A percentile compares a stretch with the other conserved stretches of the same genome.
These are phyloP conservation scores for Brassica juncea DNA, from an alignment of 345 rosid species.

Conservation along the genomic window DNA sequence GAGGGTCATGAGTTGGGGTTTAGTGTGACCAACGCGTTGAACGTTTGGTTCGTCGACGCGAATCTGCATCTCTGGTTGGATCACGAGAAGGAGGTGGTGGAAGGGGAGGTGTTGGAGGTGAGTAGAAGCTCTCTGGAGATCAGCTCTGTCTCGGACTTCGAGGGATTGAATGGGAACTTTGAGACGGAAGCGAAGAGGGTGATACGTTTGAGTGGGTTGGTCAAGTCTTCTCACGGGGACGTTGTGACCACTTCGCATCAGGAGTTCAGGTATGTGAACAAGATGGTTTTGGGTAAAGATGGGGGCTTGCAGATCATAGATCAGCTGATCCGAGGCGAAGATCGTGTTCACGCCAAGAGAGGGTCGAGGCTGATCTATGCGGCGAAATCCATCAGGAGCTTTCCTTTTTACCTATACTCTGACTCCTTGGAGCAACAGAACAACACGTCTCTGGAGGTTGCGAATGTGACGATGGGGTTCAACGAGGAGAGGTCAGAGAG, in stretches of 20 bases:
- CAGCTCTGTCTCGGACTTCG: constrained; percentile 46
- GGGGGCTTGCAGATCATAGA: constrained; percentile 60
- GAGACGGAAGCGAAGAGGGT: constrained; percentile 52
- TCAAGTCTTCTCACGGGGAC: constrained; percentile 64
- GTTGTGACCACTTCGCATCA: constrained; percentile 57
- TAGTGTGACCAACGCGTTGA: constrained; percentile 73
- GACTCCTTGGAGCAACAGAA: constrained; percentile 44
- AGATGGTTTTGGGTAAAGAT: constrained; percentile 54
- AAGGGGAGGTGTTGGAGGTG: constrained; percentile 60
- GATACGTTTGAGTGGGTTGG: constrained; percentile 59
- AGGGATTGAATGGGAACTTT: constrained; percentile 62
- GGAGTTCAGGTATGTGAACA: constrained; percentile 54
- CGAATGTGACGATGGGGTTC: constrained; percentile 60
- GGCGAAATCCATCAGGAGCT: constrained; percentile 50
- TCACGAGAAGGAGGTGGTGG: constrained; percentile 43
- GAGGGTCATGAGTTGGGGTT: constrained; percentile 59
- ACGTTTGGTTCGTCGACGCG: constrained; percentile 83
- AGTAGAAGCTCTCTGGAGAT: constrained; percentile 42
- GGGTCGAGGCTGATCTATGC: constrained; percentile 31
- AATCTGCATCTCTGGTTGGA: constrained; percentile 93
- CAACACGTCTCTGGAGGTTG: constrained; percentile 33
- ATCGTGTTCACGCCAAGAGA: constrained; percentile 43
- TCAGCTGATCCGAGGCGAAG: constrained; percentile 60
- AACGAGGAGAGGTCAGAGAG: constrained; percentile 51
- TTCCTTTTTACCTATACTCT: constrained; percentile 48